A percentile compares a stretch with the other conserved stretches of the same genome.
Conservation (phyloP, 257 asterid genomes). For the Cynanchum wilfordii region DNA sequence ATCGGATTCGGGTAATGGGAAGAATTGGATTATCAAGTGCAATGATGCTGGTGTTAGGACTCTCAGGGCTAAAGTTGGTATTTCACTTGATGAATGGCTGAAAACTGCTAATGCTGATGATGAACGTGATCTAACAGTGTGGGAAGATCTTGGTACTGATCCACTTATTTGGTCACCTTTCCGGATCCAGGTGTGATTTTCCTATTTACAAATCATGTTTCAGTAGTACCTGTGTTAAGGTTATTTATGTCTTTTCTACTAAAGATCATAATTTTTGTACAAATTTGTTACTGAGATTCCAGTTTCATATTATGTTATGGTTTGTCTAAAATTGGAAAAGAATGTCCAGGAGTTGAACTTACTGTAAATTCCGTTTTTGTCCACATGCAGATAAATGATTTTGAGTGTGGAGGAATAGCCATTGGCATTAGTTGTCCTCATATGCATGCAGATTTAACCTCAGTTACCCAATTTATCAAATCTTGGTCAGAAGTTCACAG, state of each 20-base stretch:
- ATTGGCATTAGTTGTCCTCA: slow-evolving; percentile 65
- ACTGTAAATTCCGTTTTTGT: neutral
- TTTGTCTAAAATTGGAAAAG: too few species aligned
- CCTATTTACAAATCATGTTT: too few species aligned
- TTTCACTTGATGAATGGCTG: slow-evolving; percentile 59
- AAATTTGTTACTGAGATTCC: too few species aligned
- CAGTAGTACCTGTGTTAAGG: too few species aligned
- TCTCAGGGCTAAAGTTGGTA: slow-evolving; percentile 39
- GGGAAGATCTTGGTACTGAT: slow-evolving; percentile 58
- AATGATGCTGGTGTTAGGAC: slow-evolving; percentile 65
- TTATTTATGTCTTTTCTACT: too few species aligned
- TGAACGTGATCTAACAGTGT: slow-evolving; percentile 51
- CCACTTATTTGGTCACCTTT: slow-evolving; percentile 63
- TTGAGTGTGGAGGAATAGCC: slow-evolving; percentile 59
- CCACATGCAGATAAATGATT: slow-evolving; percentile 47
- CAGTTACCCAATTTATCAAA: slow-evolving; percentile 42
- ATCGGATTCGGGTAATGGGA: slow-evolving; percentile 2
- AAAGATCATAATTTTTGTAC: too few species aligned
- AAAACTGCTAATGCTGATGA: slow-evolving; percentile 42
- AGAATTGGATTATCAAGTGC: slow-evolving; percentile 47
- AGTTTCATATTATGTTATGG: too few species aligned
- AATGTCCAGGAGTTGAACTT: neutral
- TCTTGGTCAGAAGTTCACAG: slow-evolving; percentile 50
- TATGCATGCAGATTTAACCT: slow-evolving; percentile 56
- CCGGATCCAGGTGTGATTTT: slow-evolving; percentile 46